Evolutionary conservation across 345 rosid genomes (phyloP), one percentile per base, ranked within the genome.

Genomic region (Pistacia vera): DNA sequence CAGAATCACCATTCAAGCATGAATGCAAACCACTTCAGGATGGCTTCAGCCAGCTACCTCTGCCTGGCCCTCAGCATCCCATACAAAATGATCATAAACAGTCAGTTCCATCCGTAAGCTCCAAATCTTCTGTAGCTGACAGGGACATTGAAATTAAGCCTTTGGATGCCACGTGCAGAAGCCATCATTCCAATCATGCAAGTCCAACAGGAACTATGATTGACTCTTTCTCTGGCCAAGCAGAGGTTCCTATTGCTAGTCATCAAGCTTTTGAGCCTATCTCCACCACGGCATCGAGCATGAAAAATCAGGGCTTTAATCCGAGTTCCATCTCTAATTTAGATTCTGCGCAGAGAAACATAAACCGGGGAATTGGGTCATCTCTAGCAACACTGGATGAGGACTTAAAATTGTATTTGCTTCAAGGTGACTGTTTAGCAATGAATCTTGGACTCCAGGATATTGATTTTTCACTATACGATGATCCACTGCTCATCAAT

Each of bases 401-500:
- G 64, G 87, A 85, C 78, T 71, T 90, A 64, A 85, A 83, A 77
- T 63, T 84, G 6, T 84, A 81, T 76, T 89, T 86, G 90, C 75
- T 88, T 72, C 88, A 81, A 48, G 82, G 86, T 44, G 95, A 91
- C 71, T 80, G 69, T 63, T 81, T 82, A 62, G 76, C 86, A 57
- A 75, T 78, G 81, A 83, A 88, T 84, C 79, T 81, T 11, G 93
- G 90, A 66, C 70, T 80, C 63, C 95, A 88, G 64, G 80, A 82
- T 63, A 41, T 81, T 5, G 90, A 80, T 58, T 81, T 82, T 78
- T 71, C 81, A 9, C 91, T 85, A 51, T 86, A 78, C 75, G 73
- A 56, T 62, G 87, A 88, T 57, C 85, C 80, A 2, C 73, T 75
- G 69, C 68, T 82, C 55, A 11, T 86, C 44, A 72, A 84, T 44